A percentile compares a stretch with the other conserved stretches of the same genome.
Conservation (phyloP, 2,329 filamentous ascomycete species). For the Lecanosticta acicola region DNA sequence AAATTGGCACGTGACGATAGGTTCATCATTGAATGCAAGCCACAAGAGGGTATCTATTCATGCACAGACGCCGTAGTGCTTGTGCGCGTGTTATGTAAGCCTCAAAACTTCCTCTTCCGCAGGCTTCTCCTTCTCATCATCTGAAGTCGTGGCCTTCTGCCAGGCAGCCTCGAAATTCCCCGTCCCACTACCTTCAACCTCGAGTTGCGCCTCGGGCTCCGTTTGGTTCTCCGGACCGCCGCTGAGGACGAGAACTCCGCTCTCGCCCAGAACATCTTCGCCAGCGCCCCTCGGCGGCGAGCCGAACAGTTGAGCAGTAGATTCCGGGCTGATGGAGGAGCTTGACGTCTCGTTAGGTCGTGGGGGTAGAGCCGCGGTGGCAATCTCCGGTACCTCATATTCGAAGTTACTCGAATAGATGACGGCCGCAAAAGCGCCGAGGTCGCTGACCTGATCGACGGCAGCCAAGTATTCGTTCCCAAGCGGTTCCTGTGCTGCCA, state of each 20-base stretch:
- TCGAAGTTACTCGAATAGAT: slow-evolving; percentile 80
- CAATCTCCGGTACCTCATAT: slow-evolving; percentile 41
- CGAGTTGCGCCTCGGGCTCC: slow-evolving; percentile 2
- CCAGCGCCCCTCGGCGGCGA: slow-evolving; percentile 7
- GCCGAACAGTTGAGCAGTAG: slow-evolving; percentile 10
- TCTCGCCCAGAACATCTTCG: slow-evolving; percentile 16
- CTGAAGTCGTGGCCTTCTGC: slow-evolving; percentile 13
- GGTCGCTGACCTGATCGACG: slow-evolving; percentile 69
- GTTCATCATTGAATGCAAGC: too few relatives aligned
- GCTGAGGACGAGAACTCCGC: slow-evolving; percentile 16
- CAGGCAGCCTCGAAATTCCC: slow-evolving; percentile 19
- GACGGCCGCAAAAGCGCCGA: slow-evolving; percentile 79
- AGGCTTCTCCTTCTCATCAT: slow-evolving; percentile 1
- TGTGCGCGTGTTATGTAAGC: slow-evolving; percentile 1
- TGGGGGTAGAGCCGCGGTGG: slow-evolving; percentile 2
- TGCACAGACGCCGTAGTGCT: not conserved
- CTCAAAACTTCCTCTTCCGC: slow-evolving; percentile 6
- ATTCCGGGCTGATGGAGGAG: slow-evolving; percentile 13
- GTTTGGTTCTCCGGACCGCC: slow-evolving; percentile 13
- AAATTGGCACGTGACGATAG: too few relatives aligned
- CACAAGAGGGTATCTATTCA: not conserved
- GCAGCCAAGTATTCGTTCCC: slow-evolving; percentile 51
- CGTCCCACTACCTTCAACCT: slow-evolving; percentile 1
- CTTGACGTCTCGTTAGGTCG: slow-evolving; percentile 1
- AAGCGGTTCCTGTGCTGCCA: slow-evolving; percentile 27